A percentile compares a stretch with the other conserved stretches of the same genome.
Evolutionary conservation across 805 yeast species (phyloP).

Genomic region (Candida sithepensis): DNA sequence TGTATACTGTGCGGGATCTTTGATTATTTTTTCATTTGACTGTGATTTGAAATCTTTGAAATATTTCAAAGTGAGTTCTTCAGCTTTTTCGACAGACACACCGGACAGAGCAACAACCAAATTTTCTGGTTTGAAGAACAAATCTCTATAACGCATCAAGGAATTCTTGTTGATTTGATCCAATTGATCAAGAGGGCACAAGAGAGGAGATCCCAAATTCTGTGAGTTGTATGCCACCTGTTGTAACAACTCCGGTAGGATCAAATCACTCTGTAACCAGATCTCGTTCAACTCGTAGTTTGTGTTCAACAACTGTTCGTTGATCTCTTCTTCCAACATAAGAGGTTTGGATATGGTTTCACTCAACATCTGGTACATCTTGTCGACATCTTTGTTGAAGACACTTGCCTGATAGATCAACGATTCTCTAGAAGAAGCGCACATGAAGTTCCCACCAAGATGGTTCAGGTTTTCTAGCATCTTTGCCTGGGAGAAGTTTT

Average conservation of each 20-base stretch:
- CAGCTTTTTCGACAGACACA: conserved; percentile 65
- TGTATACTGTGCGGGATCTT: conserved; percentile 46
- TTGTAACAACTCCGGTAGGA: conserved; percentile 88
- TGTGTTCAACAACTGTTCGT: conserved; percentile 69
- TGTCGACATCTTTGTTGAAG: conserved; percentile 77
- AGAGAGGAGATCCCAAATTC: conserved; percentile 81
- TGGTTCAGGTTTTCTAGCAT: conserved; percentile 75
- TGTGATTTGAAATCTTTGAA: conserved; percentile 58
- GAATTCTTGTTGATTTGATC: conserved; percentile 49
- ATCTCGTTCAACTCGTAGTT: conserved; percentile 81
- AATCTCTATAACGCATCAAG: conserved; percentile 54
- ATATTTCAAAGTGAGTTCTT: conserved; percentile 55
- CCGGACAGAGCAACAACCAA: conserved; percentile 88
- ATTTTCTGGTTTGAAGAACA: conserved; percentile 74
- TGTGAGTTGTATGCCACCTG: conserved; percentile 69
- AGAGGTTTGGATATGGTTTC: conserved; percentile 76
- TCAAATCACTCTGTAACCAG: conserved; percentile 75
- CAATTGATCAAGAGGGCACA: conserved; percentile 73
- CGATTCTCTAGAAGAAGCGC: conserved; percentile 88
- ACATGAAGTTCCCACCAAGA: conserved; percentile 92
- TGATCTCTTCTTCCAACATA: conserved; percentile 64
- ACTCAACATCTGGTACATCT: conserved; percentile 70
- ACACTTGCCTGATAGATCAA: conserved; percentile 93
- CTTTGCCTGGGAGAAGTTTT: conserved; percentile 52
- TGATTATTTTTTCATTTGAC: conserved; percentile 23